These are phyloP conservation scores for Mycena olivaceomarginata DNA, from an alignment of 768 basidiomycete species.

Conservation along the genomic window DNA sequence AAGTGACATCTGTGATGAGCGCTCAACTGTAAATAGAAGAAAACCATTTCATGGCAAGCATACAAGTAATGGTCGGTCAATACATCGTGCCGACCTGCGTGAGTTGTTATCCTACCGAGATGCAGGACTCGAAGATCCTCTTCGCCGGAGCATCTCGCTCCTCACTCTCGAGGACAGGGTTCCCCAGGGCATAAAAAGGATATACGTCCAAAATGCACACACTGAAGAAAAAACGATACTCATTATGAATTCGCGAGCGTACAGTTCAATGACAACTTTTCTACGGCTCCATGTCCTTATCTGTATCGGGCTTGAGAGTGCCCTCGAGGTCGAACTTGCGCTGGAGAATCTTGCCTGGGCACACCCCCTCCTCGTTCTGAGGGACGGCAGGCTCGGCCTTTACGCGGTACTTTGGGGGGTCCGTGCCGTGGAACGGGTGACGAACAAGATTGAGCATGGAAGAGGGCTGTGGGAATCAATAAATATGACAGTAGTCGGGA, in stretches of 20 bases:
- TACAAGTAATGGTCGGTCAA: too few species aligned
- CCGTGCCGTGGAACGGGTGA: slow-evolving; percentile 62
- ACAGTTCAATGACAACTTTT: too few species aligned
- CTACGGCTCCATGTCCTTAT: neutral
- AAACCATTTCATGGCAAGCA: too few species aligned
- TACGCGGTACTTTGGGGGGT: slow-evolving; percentile 73
- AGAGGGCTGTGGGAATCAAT: slow-evolving; percentile 33
- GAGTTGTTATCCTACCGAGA: too few species aligned
- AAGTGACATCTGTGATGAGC: too few species aligned
- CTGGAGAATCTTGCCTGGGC: too few species aligned
- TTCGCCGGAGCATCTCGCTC: too few species aligned
- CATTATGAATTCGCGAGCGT: neutral
- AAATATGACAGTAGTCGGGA: slow-evolving; percentile 18
- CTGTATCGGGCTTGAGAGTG: neutral
- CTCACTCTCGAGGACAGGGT: too few species aligned
- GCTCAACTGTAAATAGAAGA: too few species aligned
- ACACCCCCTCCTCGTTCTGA: neutral
- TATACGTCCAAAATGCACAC: neutral
- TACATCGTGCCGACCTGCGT: too few species aligned
- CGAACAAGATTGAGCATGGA: slow-evolving; percentile 77
- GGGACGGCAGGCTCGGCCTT: slow-evolving; percentile 45
- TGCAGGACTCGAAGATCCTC: too few species aligned
- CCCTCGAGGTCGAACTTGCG: neutral
- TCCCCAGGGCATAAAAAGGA: too few species aligned
- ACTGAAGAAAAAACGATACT: neutral